Conservation (phyloP, 108 stramenopile species). For the Fistulifera pelliculosa region DNA sequence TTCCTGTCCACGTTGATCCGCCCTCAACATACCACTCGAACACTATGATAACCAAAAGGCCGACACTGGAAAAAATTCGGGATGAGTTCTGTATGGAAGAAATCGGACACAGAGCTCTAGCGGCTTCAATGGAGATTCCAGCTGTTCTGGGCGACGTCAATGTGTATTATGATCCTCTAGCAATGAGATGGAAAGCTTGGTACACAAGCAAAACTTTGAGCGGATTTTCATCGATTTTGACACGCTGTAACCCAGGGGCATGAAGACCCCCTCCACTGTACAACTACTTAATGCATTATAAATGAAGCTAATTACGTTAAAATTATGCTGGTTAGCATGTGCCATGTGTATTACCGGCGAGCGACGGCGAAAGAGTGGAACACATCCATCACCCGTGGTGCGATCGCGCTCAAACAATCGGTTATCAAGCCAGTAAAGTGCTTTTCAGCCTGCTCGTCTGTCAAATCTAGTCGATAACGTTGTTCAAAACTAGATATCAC, state of each 20-base stretch:
- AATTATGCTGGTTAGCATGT: no score
- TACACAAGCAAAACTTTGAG: slow-evolving; percentile 49
- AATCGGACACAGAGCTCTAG: background rate
- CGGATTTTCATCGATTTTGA: slow-evolving; percentile 28
- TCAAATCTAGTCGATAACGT: slow-evolving; percentile 86
- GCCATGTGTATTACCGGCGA: background rate
- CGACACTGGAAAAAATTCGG: slow-evolving; percentile 9
- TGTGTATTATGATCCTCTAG: slow-evolving; percentile 71
- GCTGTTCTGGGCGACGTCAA: slow-evolving; percentile 42
- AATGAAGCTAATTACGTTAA: no score
- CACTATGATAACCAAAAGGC: background rate
- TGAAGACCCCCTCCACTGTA: background rate
- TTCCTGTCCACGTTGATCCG: background rate
- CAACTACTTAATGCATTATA: background rate
- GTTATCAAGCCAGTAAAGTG: slow-evolving; percentile 83
- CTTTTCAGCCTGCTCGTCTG: slow-evolving; percentile 90
- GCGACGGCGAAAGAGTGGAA: slow-evolving; percentile 88
- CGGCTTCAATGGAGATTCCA: background rate
- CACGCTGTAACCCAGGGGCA: background rate
- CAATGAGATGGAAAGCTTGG: slow-evolving; percentile 64
- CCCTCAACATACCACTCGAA: background rate
- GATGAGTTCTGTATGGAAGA: slow-evolving; percentile 5
- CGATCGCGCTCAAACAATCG: slow-evolving; percentile 80
- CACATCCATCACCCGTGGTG: slow-evolving; percentile 87
- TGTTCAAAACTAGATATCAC: slow-evolving; percentile 92